These are phyloP conservation scores for Penicillium psychrosexuale DNA, from an alignment of 2,329 filamentous ascomycete genomes.

Conservation along the genomic window DNA sequence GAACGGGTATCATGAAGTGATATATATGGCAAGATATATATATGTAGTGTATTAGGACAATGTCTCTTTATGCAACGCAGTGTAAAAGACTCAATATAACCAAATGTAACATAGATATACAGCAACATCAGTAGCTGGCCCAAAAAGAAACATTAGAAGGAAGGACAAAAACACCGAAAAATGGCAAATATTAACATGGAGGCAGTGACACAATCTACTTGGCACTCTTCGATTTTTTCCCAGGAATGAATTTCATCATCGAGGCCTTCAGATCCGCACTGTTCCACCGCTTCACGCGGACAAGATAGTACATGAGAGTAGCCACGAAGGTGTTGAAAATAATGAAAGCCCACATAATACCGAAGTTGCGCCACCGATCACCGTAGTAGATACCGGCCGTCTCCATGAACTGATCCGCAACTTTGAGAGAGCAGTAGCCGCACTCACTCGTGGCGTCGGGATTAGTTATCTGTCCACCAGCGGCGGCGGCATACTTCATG, in stretches of 20 bases:
- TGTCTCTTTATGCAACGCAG: not conserved
- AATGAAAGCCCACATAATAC: conserved; percentile 59
- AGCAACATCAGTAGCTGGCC: not conserved
- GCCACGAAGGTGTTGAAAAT: conserved; percentile 56
- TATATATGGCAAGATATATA: too few relatives aligned
- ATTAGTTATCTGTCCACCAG: conserved; percentile 57
- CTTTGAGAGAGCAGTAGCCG: conserved; percentile 43
- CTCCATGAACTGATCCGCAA: conserved; percentile 41
- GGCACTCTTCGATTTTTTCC: conserved; percentile 14
- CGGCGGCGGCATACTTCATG: conserved; percentile 45
- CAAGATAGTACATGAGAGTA: conserved; percentile 43
- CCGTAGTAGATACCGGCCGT: conserved; percentile 50
- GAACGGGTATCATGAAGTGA: not conserved
- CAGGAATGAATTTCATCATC: conserved; percentile 8
- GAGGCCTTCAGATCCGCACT: conserved; percentile 15
- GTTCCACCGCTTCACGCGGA: conserved; percentile 30
- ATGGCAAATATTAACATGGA: not conserved
- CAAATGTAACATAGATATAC: not conserved
- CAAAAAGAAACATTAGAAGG: not conserved
- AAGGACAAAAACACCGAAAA: not conserved
- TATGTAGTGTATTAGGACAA: not conserved
- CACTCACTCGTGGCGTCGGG: conserved; percentile 50
- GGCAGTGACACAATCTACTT: not conserved
- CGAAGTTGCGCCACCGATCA: conserved; percentile 67
- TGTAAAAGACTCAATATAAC: not conserved